Evolutionary conservation across 2,329 filamentous ascomycete genomes (phyloP).

Genomic region (Hymenoscyphus scutula): DNA sequence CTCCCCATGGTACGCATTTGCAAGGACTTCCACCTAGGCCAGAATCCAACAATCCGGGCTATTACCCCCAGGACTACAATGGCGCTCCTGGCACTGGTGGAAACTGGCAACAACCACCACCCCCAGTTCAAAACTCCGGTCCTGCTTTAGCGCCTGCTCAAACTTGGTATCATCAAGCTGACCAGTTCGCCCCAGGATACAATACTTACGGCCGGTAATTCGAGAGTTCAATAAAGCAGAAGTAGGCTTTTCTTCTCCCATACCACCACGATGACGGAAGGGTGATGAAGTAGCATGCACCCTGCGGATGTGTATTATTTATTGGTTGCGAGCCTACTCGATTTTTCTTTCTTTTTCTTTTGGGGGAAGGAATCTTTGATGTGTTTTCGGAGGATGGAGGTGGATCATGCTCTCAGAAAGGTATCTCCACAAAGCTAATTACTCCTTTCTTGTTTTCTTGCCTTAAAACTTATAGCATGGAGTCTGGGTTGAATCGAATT

Average conservation of each 20-base stretch:
- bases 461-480: slow-evolving; percentile 17
- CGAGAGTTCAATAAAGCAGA: too few relatives aligned
- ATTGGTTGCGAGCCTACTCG: slow-evolving; percentile 1
- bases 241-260: too few relatives aligned
- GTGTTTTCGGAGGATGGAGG: neutral
- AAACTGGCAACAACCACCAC: slow-evolving; percentile 14
- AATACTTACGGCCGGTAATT: slow-evolving; percentile 16
- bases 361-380: neutral
- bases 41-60: slow-evolving; percentile 28
- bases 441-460: neutral
- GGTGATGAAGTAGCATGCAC: neutral
- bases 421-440: slow-evolving; percentile 4
- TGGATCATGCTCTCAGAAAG: neutral
- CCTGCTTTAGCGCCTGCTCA: slow-evolving; percentile 16
- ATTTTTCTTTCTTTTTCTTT: neutral
- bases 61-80: slow-evolving; percentile 19
- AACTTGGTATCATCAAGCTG: slow-evolving; percentile 17
- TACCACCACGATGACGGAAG: neutral
- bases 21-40: slow-evolving; percentile 19
- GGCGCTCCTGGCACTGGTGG: slow-evolving; percentile 19
- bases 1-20: slow-evolving; percentile 13
- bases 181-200: slow-evolving; percentile 18
- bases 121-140: slow-evolving; percentile 12
- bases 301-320: neutral
- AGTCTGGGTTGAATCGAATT: slow-evolving; percentile 15